Percentiles rank a stretch among this genome's conserved stretches.
These are phyloP conservation scores for Pleoardoris graminearum DNA, from an alignment of 2,329 filamentous ascomycete species.

Conservation along the genomic window DNA sequence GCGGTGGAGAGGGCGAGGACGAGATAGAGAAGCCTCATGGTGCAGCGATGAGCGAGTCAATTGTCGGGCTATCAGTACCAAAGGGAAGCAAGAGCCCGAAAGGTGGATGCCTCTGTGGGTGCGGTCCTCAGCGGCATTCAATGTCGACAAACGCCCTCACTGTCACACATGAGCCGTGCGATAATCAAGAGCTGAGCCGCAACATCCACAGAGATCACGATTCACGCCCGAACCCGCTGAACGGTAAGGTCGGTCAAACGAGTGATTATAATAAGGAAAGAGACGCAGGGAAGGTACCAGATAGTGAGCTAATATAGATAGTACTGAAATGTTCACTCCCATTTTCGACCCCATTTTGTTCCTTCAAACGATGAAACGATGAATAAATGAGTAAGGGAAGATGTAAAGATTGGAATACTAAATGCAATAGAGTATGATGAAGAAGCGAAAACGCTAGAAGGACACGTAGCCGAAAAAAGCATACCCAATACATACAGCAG, in stretches of 20 bases:
- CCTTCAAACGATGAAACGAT: background rate
- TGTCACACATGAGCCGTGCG: too few species aligned
- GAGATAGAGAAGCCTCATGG: background rate
- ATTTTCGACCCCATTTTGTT: background rate
- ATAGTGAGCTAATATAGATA: too few species aligned
- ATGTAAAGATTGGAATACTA: background rate
- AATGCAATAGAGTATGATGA: background rate
- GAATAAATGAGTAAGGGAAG: background rate
- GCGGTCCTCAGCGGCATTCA: background rate
- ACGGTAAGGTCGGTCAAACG: too few species aligned
- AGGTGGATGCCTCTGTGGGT: background rate
- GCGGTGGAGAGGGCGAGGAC: background rate
- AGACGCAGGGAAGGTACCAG: too few species aligned
- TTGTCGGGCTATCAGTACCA: too few species aligned
- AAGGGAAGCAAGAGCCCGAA: background rate
- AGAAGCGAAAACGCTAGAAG: background rate
- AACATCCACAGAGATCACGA: too few species aligned
- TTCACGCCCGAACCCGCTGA: too few species aligned
- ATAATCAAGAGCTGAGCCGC: too few species aligned
- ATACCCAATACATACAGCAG: slow-evolving; percentile 1
- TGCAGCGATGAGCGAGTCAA: background rate
- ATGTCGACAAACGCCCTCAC: too few species aligned
- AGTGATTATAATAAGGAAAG: too few species aligned
- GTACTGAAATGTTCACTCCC: background rate
- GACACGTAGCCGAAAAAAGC: background rate